Evolutionary conservation across 306 rosid species (phyloP).

Genomic region (Cucumis cinereus): DNA sequence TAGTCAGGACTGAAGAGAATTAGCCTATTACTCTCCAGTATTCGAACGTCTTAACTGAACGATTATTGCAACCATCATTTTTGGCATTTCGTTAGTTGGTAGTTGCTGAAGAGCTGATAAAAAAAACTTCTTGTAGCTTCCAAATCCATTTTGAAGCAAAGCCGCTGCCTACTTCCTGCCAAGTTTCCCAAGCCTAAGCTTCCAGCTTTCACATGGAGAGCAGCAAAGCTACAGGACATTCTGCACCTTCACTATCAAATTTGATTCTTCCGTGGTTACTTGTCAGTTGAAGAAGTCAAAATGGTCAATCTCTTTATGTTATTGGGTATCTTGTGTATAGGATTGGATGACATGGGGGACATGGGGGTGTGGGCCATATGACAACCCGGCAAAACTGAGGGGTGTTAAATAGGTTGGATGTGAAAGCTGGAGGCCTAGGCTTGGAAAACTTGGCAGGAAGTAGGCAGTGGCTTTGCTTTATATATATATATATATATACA

Average conservation of each 20-base stretch:
- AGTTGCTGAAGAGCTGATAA: not conserved
- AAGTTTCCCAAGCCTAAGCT: not conserved
- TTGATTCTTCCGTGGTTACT: not conserved
- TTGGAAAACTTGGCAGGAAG: no score
- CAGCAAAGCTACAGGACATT: not conserved
- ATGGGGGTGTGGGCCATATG: not conserved
- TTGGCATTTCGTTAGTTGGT: not conserved
- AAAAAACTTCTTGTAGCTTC: not conserved
- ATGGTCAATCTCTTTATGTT: not conserved
- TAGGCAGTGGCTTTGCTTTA: no score
- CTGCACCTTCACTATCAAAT: not conserved
- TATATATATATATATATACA: no score
- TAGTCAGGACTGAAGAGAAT: not conserved
- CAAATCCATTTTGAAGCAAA: not conserved
- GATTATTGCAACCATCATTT: not conserved
- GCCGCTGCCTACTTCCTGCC: not conserved
- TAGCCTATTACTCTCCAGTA: not conserved
- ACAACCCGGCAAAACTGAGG: not conserved
- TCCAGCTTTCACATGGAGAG: not conserved
- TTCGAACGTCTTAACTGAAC: not conserved
- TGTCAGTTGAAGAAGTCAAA: not conserved
- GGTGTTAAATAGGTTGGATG: not conserved
- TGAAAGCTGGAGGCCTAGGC: no score
- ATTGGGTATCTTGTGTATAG: not conserved
- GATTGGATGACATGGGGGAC: not conserved